Conservation (phyloP, 179 eudicot species). For the Drosera spatulata region DNA sequence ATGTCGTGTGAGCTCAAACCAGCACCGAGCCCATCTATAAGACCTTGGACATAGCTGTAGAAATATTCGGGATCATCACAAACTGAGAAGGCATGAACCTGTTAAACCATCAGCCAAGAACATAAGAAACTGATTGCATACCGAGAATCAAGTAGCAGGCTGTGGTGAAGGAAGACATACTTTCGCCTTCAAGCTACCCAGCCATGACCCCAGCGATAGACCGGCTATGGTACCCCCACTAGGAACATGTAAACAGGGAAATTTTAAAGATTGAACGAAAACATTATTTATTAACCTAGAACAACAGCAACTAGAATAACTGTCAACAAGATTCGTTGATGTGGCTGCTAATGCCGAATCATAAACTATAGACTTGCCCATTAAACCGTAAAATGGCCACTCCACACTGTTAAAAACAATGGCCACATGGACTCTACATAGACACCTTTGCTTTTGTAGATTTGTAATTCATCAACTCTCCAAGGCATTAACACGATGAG, state of each 20-base stretch:
- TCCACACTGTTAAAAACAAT: no score
- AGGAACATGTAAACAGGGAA: slow-evolving; percentile 10
- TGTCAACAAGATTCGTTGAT: no score
- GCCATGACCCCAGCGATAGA: slow-evolving; percentile 68
- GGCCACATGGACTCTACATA: no score
- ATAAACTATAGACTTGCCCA: no score
- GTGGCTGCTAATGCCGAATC: no score
- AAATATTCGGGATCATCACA: slow-evolving; percentile 96
- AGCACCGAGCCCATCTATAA: slow-evolving; percentile 58
- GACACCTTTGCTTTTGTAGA: no score
- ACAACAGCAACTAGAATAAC: no score
- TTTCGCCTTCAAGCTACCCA: slow-evolving; percentile 75
- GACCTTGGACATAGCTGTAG: slow-evolving; percentile 56
- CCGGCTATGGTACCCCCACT: slow-evolving; percentile 96
- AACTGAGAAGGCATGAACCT: slow-evolving; percentile 87
- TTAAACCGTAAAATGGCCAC: no score
- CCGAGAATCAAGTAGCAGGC: slow-evolving; percentile 1
- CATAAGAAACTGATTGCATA: slow-evolving; percentile 2
- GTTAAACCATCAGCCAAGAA: slow-evolving; percentile 6
- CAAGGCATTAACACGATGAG: neutral
- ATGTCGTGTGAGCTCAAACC: slow-evolving; percentile 53
- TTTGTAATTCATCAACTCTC: no score
- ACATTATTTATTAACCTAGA: no score
- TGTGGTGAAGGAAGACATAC: slow-evolving; percentile 21
- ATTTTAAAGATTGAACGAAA: slow-evolving; percentile 3